phyloP scores from a whole-genome alignment of 805 yeast species.

The Monosporozyma servazzii region DNA sequence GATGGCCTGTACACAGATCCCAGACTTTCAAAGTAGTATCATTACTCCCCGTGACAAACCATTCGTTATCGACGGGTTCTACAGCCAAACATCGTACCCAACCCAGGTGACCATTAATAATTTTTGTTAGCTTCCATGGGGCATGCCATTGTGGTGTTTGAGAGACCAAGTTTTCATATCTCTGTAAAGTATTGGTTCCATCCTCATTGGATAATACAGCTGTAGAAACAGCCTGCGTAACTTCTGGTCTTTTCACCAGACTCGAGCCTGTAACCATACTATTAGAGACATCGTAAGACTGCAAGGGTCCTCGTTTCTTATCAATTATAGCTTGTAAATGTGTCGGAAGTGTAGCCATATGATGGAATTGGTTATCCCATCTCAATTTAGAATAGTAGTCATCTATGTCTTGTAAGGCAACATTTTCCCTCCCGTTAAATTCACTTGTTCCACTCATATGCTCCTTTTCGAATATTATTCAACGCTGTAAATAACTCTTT shows the following conservation, averaged over 20 bases:
- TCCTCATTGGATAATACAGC: background rate
- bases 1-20: conserved; percentile 67
- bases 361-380: conserved; percentile 26
- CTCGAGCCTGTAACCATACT: background rate
- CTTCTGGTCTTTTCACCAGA: background rate
- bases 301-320: conserved; percentile 3
- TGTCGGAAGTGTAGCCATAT: conserved; percentile 21
- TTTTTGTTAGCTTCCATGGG: conserved; percentile 64
- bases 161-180: conserved; percentile 13
- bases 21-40: conserved; percentile 87
- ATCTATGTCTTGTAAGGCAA: conserved; percentile 15
- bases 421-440: background rate
- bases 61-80: conserved; percentile 73
- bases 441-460: conserved; percentile 2
- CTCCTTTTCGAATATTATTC: background rate
- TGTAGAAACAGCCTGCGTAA: background rate
- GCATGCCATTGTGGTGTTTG: conserved; percentile 39
- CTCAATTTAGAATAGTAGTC: conserved; percentile 21
- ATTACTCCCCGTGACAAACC: conserved; percentile 87
- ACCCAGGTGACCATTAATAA: conserved; percentile 84
- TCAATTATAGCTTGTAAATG: conserved; percentile 25
- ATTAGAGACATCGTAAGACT: background rate
- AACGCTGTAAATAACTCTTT: background rate
- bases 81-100: conserved; percentile 79
- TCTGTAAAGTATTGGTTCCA: conserved; percentile 7